Evolutionary conservation across 1,284 basidiomycete genomes (phyloP).

Genomic region (Puccinia coronata): DNA sequence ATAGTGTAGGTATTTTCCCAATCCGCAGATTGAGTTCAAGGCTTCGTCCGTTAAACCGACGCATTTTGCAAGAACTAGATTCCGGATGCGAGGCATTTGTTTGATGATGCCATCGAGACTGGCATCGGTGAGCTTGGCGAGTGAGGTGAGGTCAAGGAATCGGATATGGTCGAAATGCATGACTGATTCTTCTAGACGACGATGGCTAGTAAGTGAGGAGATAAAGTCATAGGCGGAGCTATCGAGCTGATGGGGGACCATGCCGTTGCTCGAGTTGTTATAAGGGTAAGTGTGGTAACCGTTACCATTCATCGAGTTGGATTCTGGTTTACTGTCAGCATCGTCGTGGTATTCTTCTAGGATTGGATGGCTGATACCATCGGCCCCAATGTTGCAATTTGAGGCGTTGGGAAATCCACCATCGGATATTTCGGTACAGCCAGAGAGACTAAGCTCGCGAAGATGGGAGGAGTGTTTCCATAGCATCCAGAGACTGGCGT

Average conservation of each 20-base stretch:
- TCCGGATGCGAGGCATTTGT: conserved; percentile 85
- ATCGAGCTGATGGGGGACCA: conserved; percentile 21
- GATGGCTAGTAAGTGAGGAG: conserved; percentile 19
- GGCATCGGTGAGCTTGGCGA: conserved; percentile 77
- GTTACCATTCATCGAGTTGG: not conserved
- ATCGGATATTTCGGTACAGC: conserved; percentile 77
- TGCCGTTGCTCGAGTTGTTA: conserved; percentile 13
- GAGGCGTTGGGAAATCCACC: conserved; percentile 77
- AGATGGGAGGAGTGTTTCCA: conserved; percentile 79
- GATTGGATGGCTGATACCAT: conserved; percentile 36
- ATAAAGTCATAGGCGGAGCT: conserved; percentile 11
- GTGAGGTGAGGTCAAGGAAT: conserved; percentile 85
- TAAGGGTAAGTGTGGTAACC: conserved; percentile 33
- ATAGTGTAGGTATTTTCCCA: conserved; percentile 91
- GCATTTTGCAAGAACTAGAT: conserved; percentile 90
- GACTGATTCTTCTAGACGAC: conserved; percentile 49
- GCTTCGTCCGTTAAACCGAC: conserved; percentile 77
- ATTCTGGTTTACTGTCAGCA: not conserved
- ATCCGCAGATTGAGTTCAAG: conserved; percentile 77
- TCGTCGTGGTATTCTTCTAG: conserved; percentile 9
- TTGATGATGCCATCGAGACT: conserved; percentile 85
- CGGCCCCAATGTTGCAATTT: conserved; percentile 59
- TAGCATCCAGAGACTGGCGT: conserved; percentile 76
- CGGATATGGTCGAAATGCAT: conserved; percentile 76
- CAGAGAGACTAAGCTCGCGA: conserved; percentile 84